A percentile compares a stretch with the other conserved stretches of the same genome.
These are phyloP conservation scores for Berkeleyomyces rouxiae DNA, from an alignment of 2,329 filamentous ascomycete genomes.

Conservation along the genomic window DNA sequence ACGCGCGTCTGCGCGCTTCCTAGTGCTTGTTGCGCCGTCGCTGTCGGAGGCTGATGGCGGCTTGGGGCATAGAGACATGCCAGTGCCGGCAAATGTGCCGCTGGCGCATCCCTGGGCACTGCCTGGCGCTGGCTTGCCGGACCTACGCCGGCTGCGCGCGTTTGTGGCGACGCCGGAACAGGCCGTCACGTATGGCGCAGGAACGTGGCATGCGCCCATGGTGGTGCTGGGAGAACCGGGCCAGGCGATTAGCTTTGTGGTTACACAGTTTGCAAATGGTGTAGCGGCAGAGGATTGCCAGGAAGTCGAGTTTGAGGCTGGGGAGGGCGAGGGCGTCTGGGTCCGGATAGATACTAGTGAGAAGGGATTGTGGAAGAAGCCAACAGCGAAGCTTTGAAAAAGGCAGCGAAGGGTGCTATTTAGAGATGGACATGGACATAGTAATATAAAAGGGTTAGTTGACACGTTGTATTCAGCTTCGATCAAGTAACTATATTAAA, in stretches of 20 bases:
- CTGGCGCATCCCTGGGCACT: constrained; percentile 24
- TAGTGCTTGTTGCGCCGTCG: constrained; percentile 80
- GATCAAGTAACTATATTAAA: background rate
- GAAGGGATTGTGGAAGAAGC: background rate
- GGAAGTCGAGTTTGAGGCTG: constrained; percentile 33
- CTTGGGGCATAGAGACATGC: constrained; percentile 15
- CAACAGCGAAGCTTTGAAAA: background rate
- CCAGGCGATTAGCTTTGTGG: constrained; percentile 63
- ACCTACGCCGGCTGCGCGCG: constrained; percentile 51
- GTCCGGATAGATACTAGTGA: background rate
- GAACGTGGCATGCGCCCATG: constrained; percentile 96
- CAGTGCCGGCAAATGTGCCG: constrained; percentile 1
- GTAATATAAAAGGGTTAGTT: background rate
- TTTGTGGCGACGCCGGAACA: constrained; percentile 66
- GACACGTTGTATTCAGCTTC: background rate
- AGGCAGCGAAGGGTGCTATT: background rate
- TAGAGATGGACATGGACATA: background rate
- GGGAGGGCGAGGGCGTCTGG: background rate
- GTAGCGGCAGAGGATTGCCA: constrained; percentile 76
- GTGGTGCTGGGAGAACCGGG: constrained; percentile 51
- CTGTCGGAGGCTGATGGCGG: constrained; percentile 28
- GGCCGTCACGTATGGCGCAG: constrained; percentile 80
- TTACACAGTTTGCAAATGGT: constrained; percentile 77
- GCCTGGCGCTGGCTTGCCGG: constrained; percentile 50
- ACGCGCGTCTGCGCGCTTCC: constrained; percentile 36